Evolutionary conservation across 116 monocot genomes (phyloP), one percentile per base, ranked within the genome.

Genomic region (Cymodocea nodosa): DNA sequence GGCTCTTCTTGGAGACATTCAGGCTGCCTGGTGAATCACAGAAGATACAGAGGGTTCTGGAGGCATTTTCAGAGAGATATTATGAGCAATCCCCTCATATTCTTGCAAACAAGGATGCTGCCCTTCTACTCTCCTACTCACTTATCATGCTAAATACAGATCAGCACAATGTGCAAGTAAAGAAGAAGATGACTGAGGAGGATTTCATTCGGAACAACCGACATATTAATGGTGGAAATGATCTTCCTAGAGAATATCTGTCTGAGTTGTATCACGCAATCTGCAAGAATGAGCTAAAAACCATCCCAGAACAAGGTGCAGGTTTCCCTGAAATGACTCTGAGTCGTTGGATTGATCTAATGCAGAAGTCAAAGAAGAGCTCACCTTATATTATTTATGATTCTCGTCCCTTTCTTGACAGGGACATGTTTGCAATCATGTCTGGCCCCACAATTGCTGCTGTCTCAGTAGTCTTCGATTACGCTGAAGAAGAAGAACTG

Each of bases 151-250:
- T 94, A 18, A 93, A 93, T 75, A 93, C 93, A 6, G 93, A 94
- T 73, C 86, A 89, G 56, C 93, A 94, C 67, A 94, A 94, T 71
- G 80, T 86, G 61, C 93, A 94, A 79, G 86, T 94, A 36, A 94
- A 89, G 77, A 87, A 85, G 74, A 94, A 94, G 76, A 94, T 89
- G 93, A 89, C 93, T 9, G 93, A 94, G 65, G 89, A 94, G 52
- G 93, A 83, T 56, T 94, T 94, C 68, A 84, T 89, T 18, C 58
- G 84, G 56, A 94, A 94, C 57, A 94, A 94, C 61, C 85, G 89
- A 49, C 79, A 57, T 67, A 94, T 93, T 67, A 92, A 92, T 74
- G 87, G 73, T 56, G 91, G 87, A 34, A 84, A 62, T 68, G 92
- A 92, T 50, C 87, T 92, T 56, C 92, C 92, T 15, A 79, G 84